These are phyloP conservation scores for Basidiobolus heterosporus DNA, from an alignment of 371 early-diverging fungal species.

Conservation along the genomic window DNA sequence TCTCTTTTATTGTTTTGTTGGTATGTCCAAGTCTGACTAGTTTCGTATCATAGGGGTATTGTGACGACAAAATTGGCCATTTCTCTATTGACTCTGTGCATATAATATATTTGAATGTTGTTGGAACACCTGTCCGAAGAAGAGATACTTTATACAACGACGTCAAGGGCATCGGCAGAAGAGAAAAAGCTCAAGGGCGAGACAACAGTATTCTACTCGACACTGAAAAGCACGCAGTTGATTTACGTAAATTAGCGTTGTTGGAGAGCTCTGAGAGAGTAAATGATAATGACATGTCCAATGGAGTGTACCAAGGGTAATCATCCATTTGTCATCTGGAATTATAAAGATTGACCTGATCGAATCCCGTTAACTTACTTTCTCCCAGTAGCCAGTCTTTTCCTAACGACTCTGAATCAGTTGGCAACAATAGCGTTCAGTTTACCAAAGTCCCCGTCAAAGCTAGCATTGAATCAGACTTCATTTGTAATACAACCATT, in stretches of 20 bases:
- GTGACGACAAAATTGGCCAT: slow-evolving; percentile 1
- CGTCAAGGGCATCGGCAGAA: slow-evolving; percentile 1
- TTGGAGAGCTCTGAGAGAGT: not conserved
- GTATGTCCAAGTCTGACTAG: not conserved
- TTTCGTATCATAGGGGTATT: not conserved
- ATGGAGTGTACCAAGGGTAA: too few relatives aligned
- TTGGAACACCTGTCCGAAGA: not conserved
- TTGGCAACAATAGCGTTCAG: too few relatives aligned
- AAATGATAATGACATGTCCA: not conserved
- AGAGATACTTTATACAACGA: not conserved
- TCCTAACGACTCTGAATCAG: too few relatives aligned
- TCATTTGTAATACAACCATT: too few relatives aligned
- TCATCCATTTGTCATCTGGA: too few relatives aligned
- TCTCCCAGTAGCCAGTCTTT: too few relatives aligned
- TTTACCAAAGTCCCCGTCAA: too few relatives aligned
- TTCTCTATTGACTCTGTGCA: slow-evolving; percentile 1
- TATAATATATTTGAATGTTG: slow-evolving; percentile 3
- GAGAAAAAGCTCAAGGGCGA: not conserved
- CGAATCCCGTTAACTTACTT: too few relatives aligned
- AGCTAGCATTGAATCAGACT: too few relatives aligned
- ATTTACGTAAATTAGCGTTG: not conserved
- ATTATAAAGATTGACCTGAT: too few relatives aligned
- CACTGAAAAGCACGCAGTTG: not conserved
- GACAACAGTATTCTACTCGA: not conserved
- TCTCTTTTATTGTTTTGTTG: not conserved